Evolutionary conservation across 768 basidiomycete species (phyloP).

Genomic region (Tricholoma sp.): DNA sequence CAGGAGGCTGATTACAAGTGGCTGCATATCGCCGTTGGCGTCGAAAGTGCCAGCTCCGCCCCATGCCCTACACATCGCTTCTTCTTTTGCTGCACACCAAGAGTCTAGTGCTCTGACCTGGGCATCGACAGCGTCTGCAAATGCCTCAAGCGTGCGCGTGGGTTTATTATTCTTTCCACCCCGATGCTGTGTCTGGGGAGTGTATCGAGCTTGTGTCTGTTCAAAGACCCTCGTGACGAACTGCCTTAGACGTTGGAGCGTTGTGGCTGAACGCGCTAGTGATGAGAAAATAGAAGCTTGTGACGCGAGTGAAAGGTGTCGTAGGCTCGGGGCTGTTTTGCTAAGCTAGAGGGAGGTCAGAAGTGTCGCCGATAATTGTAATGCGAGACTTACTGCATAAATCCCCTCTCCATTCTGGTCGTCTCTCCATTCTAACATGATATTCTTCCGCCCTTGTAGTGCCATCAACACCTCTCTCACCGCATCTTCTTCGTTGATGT

Average conservation of each 20-base stretch:
- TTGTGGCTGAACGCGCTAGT: slow-evolving; percentile 57
- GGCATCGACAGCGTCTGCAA: slow-evolving; percentile 66
- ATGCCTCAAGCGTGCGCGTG: slow-evolving; percentile 71
- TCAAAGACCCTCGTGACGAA: slow-evolving; percentile 51
- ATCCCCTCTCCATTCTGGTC: slow-evolving; percentile 7
- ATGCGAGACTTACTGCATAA: slow-evolving; percentile 24
- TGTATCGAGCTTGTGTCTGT: slow-evolving; percentile 19
- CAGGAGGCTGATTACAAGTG: slow-evolving; percentile 61
- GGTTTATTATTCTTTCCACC: slow-evolving; percentile 10
- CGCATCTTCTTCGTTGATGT: slow-evolving; percentile 71
- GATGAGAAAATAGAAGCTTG: slow-evolving; percentile 60
- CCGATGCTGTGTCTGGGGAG: slow-evolving; percentile 5
- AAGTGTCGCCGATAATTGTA: neutral
- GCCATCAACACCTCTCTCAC: slow-evolving; percentile 75
- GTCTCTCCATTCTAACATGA: slow-evolving; percentile 41
- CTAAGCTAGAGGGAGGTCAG: slow-evolving; percentile 25
- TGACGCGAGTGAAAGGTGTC: slow-evolving; percentile 63
- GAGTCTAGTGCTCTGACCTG: slow-evolving; percentile 54
- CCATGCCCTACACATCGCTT: slow-evolving; percentile 56
- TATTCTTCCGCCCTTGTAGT: slow-evolving; percentile 66
- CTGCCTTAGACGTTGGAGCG: slow-evolving; percentile 54
- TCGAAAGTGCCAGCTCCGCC: slow-evolving; percentile 28
- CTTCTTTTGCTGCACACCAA: slow-evolving; percentile 72
- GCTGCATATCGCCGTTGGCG: slow-evolving; percentile 24
- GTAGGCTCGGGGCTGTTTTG: slow-evolving; percentile 49